These are phyloP conservation scores for Craspedostauros australis DNA, from an alignment of 108 stramenopile species.

Conservation along the genomic window DNA sequence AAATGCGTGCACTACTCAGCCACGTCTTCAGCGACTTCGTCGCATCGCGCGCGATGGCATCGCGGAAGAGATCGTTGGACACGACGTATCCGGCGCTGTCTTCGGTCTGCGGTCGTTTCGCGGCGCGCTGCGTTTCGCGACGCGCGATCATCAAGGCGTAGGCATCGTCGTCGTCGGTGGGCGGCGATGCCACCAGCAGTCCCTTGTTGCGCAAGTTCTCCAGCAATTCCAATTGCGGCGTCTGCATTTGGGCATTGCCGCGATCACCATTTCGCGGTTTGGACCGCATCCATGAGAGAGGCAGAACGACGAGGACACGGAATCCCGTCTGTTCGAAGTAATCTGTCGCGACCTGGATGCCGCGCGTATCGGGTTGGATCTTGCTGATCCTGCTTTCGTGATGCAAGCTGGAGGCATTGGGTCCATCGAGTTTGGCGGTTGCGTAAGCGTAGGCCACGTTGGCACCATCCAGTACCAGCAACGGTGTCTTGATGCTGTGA, in stretches of 20 bases:
- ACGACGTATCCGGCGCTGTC: slow-evolving; percentile 61
- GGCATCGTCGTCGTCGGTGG: slow-evolving; percentile 81
- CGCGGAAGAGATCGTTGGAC: slow-evolving; percentile 79
- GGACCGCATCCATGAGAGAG: slow-evolving; percentile 53
- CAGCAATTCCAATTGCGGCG: slow-evolving; percentile 52
- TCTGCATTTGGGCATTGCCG: slow-evolving; percentile 44
- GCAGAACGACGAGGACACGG: slow-evolving; percentile 72
- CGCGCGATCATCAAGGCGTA: slow-evolving; percentile 68
- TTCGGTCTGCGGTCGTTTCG: slow-evolving; percentile 24
- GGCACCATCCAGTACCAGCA: slow-evolving; percentile 81
- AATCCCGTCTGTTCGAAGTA: slow-evolving; percentile 54
- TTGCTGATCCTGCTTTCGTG: slow-evolving; percentile 2
- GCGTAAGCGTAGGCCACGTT: slow-evolving; percentile 81
- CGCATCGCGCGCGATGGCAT: slow-evolving; percentile 61
- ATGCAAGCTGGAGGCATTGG: slow-evolving; percentile 1
- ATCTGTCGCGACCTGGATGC: slow-evolving; percentile 53
- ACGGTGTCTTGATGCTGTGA: slow-evolving; percentile 34
- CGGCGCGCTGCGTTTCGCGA: slow-evolving; percentile 46
- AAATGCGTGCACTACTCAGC: slow-evolving; percentile 51
- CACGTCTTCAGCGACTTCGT: slow-evolving; percentile 26
- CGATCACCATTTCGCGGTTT: slow-evolving; percentile 30
- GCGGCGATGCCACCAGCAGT: slow-evolving; percentile 60
- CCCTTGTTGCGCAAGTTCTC: slow-evolving; percentile 37
- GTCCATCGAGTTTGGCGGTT: slow-evolving; percentile 33
- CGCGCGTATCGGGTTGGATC: slow-evolving; percentile 60